Base-by-base conservation (phyloP, 2,329 filamentous ascomycete genomes). In the Colletotrichum tropicale region DNA sequence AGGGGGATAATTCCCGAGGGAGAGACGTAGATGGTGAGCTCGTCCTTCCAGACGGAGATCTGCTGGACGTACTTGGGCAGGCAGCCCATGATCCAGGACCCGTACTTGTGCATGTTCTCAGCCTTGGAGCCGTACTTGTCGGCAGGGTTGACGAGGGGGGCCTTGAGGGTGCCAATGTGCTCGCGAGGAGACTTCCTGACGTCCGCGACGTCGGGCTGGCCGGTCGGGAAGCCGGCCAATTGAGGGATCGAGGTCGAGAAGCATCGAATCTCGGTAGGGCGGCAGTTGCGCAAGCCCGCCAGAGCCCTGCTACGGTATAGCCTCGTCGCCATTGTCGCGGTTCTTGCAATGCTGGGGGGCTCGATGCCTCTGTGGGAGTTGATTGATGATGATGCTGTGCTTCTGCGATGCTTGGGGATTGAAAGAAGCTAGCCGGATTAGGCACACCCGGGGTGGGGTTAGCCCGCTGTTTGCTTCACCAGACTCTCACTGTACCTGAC, bases 11-110 rank as follows among this genome's bases (percentile, higher is more conserved):
- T 93, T 80, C 95, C 97, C 48, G 94, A 88, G 2, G 97, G 97
- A 64, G 95, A 90, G 82, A 98, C 97, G 87, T 98, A 96, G 85
- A 98, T 95, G 81, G 94, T 96, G 84, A 99, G 92, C 87, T 99
- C 97, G 84, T 99, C 97, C 89, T 99, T 99, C 97, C 97, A 99
- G 71, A 99, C 96, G 15, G 96, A 98, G 89, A 98, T 98, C 88
- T 99, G 97, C 89, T 99, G 98, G 81, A 99, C 92, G 87, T 98
- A 98, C 90, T 98, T 98, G 81, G 97, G 98, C 83, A 99, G 87
- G 86, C 95, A 98, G 80, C 96, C 96, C 92, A 99, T 96, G 82
- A 99, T 88, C 91, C 98, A 99, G 83, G 98, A 93, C 82, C 97
- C 97, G 84, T 99, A 99, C 82, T 93, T 94, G 90, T 99, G 97